Conservation (phyloP, 371 early-diverging fungal species). For the Mucor racemosus region DNA sequence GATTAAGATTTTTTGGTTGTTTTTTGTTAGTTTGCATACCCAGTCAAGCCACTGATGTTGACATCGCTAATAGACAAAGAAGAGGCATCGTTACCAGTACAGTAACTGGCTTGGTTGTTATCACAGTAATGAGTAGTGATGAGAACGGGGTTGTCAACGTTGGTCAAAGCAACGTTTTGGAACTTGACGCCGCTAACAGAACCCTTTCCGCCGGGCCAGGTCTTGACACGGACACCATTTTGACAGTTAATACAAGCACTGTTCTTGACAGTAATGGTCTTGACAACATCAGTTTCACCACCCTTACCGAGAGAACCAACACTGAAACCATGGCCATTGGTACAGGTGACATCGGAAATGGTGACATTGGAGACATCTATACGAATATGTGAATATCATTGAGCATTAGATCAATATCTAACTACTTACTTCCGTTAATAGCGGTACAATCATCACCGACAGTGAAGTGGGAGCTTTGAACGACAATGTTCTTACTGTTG, state of each 20-base stretch:
- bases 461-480: constrained; percentile 24
- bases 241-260: constrained; percentile 40
- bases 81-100: constrained; percentile 21
- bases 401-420: neutral
- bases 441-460: constrained; percentile 44
- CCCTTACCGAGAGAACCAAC: constrained; percentile 45
- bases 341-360: constrained; percentile 28
- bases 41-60: constrained; percentile 29
- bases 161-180: constrained; percentile 23
- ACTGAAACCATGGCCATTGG: constrained; percentile 40
- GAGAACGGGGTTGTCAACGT: constrained; percentile 36
- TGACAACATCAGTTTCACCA: constrained; percentile 30
- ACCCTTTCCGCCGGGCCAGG: constrained; percentile 44
- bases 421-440: constrained; percentile 29
- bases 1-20: too few species aligned
- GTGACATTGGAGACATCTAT: constrained; percentile 33
- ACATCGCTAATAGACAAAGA: constrained; percentile 37
- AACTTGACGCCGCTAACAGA: constrained; percentile 34
- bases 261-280: constrained; percentile 26
- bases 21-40: constrained; percentile 10
- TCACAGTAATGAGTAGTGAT: constrained; percentile 48
- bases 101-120: constrained; percentile 31
- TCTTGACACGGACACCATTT: constrained; percentile 47
- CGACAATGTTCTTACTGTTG: constrained; percentile 27
- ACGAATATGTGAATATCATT: neutral